Conservation (phyloP, 306 rosid species). For the Rubus idaeus region DNA sequence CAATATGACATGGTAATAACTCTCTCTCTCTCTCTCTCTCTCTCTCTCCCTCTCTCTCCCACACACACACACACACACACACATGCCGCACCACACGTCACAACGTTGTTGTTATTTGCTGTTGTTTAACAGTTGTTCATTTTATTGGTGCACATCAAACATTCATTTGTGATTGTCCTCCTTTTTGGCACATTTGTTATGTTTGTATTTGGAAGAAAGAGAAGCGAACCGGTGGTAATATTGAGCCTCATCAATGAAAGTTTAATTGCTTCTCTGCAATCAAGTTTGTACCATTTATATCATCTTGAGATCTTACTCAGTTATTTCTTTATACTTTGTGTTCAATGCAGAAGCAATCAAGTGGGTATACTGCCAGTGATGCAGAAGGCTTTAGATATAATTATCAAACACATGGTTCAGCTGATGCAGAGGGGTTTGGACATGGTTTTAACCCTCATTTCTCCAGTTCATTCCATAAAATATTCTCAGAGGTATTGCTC, state of each 20-base stretch:
- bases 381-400: constrained; percentile 33
- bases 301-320: constrained; percentile 23
- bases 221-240: neutral
- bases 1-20: constrained; percentile 61
- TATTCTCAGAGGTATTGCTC: constrained; percentile 80
- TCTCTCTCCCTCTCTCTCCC: neutral
- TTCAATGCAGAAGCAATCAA: constrained; percentile 43
- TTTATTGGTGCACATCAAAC: neutral
- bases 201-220: neutral
- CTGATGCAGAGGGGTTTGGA: constrained; percentile 52
- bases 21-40: neutral
- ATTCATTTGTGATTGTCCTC: neutral
- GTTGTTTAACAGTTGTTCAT: neutral
- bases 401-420: constrained; percentile 4
- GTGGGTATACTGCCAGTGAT: constrained; percentile 39
- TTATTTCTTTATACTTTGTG: constrained; percentile 25
- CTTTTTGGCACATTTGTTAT: neutral
- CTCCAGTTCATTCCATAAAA: constrained; percentile 80
- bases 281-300: constrained; percentile 17
- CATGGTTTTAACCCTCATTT: constrained; percentile 65
- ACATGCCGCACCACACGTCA: neutral
- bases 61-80: neutral
- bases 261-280: constrained; percentile 29
- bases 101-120: neutral
- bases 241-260: constrained; percentile 16